A percentile compares a stretch with the other conserved stretches of the same genome.
Conservation (phyloP, 1,139 yeast species). For the Pichia cactophila region DNA sequence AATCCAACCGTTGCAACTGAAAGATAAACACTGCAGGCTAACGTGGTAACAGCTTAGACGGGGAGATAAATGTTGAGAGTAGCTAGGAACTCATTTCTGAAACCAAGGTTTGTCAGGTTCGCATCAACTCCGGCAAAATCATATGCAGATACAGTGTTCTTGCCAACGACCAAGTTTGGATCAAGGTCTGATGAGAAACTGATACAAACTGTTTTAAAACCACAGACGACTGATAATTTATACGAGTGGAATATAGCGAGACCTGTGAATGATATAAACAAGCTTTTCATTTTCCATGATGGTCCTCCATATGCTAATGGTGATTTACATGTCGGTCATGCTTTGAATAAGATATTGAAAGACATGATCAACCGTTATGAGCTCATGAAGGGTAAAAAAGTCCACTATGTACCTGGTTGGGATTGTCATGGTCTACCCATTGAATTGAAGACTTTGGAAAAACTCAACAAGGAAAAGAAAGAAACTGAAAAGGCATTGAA, state of each 20-base stretch:
- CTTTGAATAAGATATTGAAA: slow-evolving; percentile 79
- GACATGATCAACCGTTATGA: slow-evolving; percentile 77
- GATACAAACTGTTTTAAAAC: slow-evolving; percentile 24
- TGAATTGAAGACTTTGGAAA: slow-evolving; percentile 72
- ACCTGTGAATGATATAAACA: slow-evolving; percentile 21
- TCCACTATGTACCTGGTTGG: slow-evolving; percentile 89
- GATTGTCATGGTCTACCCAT: slow-evolving; percentile 98
- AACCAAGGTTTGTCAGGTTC: not conserved
- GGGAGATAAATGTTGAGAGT: not conserved
- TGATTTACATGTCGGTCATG: slow-evolving; percentile 87
- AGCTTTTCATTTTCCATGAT: slow-evolving; percentile 72
- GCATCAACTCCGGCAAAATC: not conserved
- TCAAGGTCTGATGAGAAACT: slow-evolving; percentile 38
- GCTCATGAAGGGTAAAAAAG: slow-evolving; percentile 50
- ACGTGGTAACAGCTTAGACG: not conserved
- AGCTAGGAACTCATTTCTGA: not conserved
- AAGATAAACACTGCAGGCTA: not conserved
- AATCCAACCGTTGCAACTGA: no score
- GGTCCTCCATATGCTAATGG: slow-evolving; percentile 99
- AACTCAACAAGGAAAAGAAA: slow-evolving; percentile 27
- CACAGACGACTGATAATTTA: slow-evolving; percentile 32
- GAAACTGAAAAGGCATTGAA: slow-evolving; percentile 30
- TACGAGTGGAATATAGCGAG: slow-evolving; percentile 36
- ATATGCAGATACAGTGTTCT: not conserved
- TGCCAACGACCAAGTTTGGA: slow-evolving; percentile 31